Conservation (phyloP, 164 flowering plant genomes). For the Vitis amurensis region DNA sequence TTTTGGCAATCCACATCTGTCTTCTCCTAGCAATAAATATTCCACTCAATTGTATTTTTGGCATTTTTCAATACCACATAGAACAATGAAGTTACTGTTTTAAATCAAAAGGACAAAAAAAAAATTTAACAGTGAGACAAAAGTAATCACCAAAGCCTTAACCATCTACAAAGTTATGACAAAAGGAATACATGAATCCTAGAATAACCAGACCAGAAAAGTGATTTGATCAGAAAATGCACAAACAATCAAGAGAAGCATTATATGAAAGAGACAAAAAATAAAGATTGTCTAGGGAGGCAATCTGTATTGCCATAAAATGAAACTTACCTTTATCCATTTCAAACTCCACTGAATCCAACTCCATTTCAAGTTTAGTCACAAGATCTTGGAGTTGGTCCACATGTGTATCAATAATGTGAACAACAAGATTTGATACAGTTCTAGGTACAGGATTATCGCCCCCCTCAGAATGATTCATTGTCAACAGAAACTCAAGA, state of each 20-base stretch:
- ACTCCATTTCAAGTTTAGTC: constrained; percentile 86
- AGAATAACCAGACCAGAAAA: neutral
- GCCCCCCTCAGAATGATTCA: constrained; percentile 98
- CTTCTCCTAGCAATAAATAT: too few species aligned
- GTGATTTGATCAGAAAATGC: neutral
- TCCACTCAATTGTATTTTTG: too few species aligned
- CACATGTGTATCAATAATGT: constrained; percentile 85
- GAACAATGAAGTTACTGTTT: too few species aligned
- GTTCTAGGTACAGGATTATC: constrained; percentile 96
- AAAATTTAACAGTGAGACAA: too few species aligned
- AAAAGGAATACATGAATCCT: too few species aligned
- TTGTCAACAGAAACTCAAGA: constrained; percentile 88
- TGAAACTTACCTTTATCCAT: constrained; percentile 73
- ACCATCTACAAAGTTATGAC: too few species aligned
- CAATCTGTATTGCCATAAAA: neutral
- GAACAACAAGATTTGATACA: constrained; percentile 81
- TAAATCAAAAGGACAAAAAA: too few species aligned
- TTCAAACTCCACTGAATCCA: constrained; percentile 88
- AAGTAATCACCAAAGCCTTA: too few species aligned
- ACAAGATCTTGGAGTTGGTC: constrained; percentile 96
- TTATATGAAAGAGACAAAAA: neutral
- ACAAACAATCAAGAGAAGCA: neutral
- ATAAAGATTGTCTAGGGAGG: neutral
- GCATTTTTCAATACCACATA: too few species aligned
- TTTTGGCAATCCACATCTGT: too few species aligned